A percentile compares a stretch with the other conserved stretches of the same genome.
Evolutionary conservation across 805 yeast species (phyloP).

Genomic region (Soucietia sequanensis): DNA sequence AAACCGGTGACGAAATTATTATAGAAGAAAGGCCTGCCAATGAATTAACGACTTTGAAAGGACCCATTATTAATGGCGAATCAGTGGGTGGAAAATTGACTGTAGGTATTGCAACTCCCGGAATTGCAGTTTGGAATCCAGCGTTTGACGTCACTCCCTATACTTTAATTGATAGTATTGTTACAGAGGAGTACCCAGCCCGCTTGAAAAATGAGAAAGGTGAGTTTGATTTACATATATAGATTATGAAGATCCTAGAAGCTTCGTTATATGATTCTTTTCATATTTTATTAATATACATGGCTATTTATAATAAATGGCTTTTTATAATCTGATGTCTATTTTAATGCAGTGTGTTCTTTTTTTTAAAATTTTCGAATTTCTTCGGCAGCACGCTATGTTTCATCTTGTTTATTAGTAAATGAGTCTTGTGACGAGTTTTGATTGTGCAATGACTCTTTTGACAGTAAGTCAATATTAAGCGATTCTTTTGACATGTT

Average conservation of each 20-base stretch:
- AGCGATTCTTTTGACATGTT: too few species aligned
- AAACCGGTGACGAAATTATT: slow-evolving; percentile 68
- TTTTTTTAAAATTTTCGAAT: too few species aligned
- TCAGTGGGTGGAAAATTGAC: slow-evolving; percentile 41
- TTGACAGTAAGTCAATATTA: too few species aligned
- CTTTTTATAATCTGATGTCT: not conserved
- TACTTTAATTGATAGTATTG: slow-evolving; percentile 78
- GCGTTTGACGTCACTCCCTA: slow-evolving; percentile 93
- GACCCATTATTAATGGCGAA: slow-evolving; percentile 38
- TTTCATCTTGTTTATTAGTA: too few species aligned
- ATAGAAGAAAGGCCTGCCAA: slow-evolving; percentile 85
- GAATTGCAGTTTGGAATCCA: slow-evolving; percentile 91
- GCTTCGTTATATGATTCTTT: not conserved
- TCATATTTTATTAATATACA: not conserved
- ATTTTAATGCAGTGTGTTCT: too few species aligned
- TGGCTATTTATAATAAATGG: not conserved
- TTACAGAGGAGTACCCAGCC: slow-evolving; percentile 72
- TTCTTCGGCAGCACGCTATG: too few species aligned
- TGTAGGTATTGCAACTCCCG: slow-evolving; percentile 82
- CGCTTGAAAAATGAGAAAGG: slow-evolving; percentile 50
- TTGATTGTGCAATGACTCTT: too few species aligned
- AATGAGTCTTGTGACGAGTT: too few species aligned
- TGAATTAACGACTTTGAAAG: slow-evolving; percentile 76
- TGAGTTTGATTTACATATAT: slow-evolving; percentile 41
- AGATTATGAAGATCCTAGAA: not conserved